A percentile compares a stretch with the other conserved stretches of the same genome.
Conservation (phyloP, 2,329 filamentous ascomycete species). For the Colletotrichum cuscutae region DNA sequence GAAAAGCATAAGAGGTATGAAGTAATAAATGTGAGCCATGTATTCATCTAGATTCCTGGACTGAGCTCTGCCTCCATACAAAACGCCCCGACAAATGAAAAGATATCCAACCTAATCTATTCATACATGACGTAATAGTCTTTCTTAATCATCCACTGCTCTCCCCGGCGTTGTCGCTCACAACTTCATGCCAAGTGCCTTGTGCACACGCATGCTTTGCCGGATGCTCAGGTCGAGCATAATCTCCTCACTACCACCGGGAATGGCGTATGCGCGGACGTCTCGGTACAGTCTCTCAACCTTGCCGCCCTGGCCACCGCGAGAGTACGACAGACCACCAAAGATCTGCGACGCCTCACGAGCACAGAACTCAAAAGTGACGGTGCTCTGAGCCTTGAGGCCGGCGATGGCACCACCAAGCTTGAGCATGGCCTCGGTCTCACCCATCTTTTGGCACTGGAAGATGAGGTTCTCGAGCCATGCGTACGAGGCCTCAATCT, state of each 20-base stretch:
- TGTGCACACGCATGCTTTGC: constrained; percentile 87
- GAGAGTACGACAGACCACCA: constrained; percentile 89
- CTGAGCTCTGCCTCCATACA: constrained; percentile 29
- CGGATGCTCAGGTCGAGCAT: constrained; percentile 97
- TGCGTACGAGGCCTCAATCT: constrained; percentile 96
- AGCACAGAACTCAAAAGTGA: constrained; percentile 97
- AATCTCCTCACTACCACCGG: constrained; percentile 96
- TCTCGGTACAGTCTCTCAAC: constrained; percentile 95
- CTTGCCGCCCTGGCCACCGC: constrained; percentile 95
- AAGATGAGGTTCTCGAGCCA: constrained; percentile 97
- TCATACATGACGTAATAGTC: constrained; percentile 31
- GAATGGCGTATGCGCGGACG: constrained; percentile 95
- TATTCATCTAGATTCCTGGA: constrained; percentile 22
- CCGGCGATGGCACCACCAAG: constrained; percentile 94
- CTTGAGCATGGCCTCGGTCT: constrained; percentile 95
- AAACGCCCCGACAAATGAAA: constrained; percentile 32
- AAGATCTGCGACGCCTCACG: constrained; percentile 98
- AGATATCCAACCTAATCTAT: constrained; percentile 25
- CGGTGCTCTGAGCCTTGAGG: constrained; percentile 92
- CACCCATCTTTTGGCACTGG: constrained; percentile 92
- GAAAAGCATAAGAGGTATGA: neutral
- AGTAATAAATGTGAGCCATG: constrained; percentile 7
- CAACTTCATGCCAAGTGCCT: constrained; percentile 95
- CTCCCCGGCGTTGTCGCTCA: constrained; percentile 52
- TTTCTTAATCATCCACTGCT: neutral